A percentile compares a stretch with the other conserved stretches of the same genome.
Evolutionary conservation across 441 rosid genomes (phyloP).

Genomic region (Capsella rubella): DNA sequence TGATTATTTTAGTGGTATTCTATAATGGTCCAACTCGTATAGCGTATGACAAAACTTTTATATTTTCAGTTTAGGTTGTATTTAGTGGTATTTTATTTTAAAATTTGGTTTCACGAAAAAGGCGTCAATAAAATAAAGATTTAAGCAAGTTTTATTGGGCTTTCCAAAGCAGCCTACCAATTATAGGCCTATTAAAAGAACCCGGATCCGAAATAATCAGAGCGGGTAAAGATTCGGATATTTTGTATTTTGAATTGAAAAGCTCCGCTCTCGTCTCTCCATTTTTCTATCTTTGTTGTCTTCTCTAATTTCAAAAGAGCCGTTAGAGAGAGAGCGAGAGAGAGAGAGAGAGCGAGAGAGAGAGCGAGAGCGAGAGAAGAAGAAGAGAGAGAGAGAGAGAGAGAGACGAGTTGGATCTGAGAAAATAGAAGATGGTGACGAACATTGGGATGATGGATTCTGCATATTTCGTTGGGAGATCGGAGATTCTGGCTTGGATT

Average conservation of each 20-base stretch:
- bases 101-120: too few species aligned
- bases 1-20: background rate
- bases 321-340: constrained; percentile 35
- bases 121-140: too few species aligned
- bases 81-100: too few species aligned
- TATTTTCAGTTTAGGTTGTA: too few species aligned
- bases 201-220: constrained; percentile 25
- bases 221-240: constrained; percentile 34
- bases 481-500: constrained; percentile 94
- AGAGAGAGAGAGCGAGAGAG: background rate
- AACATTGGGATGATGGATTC: constrained; percentile 92
- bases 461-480: constrained; percentile 93
- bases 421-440: constrained; percentile 58
- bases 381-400: constrained; percentile 1
- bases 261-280: constrained; percentile 52
- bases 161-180: too few species aligned
- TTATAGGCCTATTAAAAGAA: background rate
- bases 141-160: too few species aligned
- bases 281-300: constrained; percentile 43
- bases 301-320: constrained; percentile 34
- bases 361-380: constrained; percentile 9
- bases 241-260: constrained; percentile 49
- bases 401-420: constrained; percentile 12
- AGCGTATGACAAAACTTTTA: too few species aligned
- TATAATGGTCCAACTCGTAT: too few species aligned